Evolutionary conservation across 192 early-diverging fungal genomes (phyloP).

Genomic region (Coemansia sp.): DNA sequence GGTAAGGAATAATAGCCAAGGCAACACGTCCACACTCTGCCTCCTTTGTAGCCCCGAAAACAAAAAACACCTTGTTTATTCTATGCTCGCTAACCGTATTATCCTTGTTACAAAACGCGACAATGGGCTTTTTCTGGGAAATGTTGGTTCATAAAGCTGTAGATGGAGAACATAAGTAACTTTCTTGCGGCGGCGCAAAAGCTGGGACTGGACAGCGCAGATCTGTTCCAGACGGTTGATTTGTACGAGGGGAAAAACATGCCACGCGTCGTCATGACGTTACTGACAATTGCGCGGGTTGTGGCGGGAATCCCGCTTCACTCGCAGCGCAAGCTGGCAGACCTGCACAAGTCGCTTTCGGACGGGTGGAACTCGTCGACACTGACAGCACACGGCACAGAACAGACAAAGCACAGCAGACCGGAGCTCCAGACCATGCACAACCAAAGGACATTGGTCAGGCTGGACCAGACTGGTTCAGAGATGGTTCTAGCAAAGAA

Average conservation of each 20-base stretch:
- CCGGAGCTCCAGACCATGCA: constrained; percentile 25
- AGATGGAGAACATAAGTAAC: constrained; percentile 85
- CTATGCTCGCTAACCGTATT: not conserved
- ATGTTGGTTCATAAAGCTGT: no score
- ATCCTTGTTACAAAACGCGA: no score
- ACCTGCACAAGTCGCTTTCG: constrained; percentile 32
- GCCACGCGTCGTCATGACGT: constrained; percentile 70
- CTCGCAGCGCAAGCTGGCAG: constrained; percentile 38
- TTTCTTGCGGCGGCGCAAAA: constrained; percentile 70
- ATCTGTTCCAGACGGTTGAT: constrained; percentile 80
- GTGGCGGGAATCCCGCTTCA: constrained; percentile 55
- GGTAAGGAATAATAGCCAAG: constrained; percentile 13
- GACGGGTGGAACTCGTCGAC: constrained; percentile 49
- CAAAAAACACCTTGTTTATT: not conserved
- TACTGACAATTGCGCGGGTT: constrained; percentile 68
- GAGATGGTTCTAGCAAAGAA: not conserved
- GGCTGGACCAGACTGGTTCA: not conserved
- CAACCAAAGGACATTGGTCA: constrained; percentile 44
- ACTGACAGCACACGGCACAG: constrained; percentile 19
- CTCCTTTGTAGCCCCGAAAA: not conserved
- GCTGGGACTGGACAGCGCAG: constrained; percentile 71
- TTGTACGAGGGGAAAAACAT: constrained; percentile 82
- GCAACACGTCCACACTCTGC: no score
- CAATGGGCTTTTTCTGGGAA: no score
- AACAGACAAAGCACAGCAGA: constrained; percentile 5